Base-by-base conservation (phyloP, 2,329 filamentous ascomycete genomes). In the Cordyceps tenuipes region DNA sequence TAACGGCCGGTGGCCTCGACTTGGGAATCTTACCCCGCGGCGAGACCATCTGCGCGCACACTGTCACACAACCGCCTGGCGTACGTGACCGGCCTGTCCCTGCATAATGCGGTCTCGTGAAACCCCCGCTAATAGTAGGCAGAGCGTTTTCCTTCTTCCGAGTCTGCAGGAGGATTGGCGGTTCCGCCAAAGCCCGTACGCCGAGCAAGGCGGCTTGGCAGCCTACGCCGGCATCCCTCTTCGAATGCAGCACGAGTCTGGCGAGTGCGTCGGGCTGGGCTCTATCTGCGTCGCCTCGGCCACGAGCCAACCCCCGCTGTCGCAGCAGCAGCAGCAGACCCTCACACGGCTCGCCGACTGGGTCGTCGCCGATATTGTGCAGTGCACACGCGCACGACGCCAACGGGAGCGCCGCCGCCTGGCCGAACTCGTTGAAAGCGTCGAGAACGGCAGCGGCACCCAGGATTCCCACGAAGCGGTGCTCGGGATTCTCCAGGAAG, bases 31-130 rank as follows among this genome's bases (percentile, higher is more conserved):
- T 79, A 3, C 77, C 77, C 0, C 73, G 77, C 5, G 72, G 76
- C 8, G 77, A 79, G 62, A 76, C 71, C 12, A 70, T 74, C 0
- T 79, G 77, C 64, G 71, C 76, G 0, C 77, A 79, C 43, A 78
- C 75, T 0, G 69, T 78, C 34, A 74, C 71, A 7, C 68, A 73
- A 55, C 66, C 63, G 3, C 62, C 65, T 6, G 69, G 70, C 13
- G 69, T 71, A 68, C 23, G 67, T n/a, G 19, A 2, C 15, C 7
- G 59, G 43, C 15, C 7, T 60, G 43, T 29, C 4, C 51, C 26
- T 29, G 7, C 29, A 29, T 29, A 8, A 21, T 3, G 12, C 7
- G 5, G 7, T 23, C 15, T 13, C 17, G 17, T 13, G 34, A 13
- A 36, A 36, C 34, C 34, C 34, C 34, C 39, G 52, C 53, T 64